Conservation (phyloP, 2,329 filamentous ascomycete species). For the Aspergillus sclerotialis region DNA sequence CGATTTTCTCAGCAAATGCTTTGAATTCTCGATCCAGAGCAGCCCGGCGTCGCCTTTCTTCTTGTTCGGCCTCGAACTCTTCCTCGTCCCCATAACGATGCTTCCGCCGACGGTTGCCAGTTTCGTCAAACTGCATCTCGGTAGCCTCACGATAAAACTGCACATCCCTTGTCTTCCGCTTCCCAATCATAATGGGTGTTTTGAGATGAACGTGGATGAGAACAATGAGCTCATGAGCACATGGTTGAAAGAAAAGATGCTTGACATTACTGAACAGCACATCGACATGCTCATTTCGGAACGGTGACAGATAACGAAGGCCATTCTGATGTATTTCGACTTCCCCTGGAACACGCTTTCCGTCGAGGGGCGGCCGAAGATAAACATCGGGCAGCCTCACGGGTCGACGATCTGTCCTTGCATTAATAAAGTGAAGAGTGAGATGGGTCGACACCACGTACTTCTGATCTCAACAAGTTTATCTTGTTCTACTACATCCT, state of each 20-base stretch:
- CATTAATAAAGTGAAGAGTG: constrained; percentile 32
- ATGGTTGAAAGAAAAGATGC: constrained; percentile 98
- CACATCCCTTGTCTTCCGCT: constrained; percentile 98
- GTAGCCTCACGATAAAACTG: constrained; percentile 98
- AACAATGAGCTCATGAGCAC: constrained; percentile 90
- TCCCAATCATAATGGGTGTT: constrained; percentile 95
- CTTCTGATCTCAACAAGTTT: constrained; percentile 92
- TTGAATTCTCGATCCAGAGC: constrained; percentile 95
- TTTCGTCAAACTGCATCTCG: constrained; percentile 98
- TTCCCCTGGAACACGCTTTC: constrained; percentile 91
- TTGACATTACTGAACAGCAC: constrained; percentile 97
- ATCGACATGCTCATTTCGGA: constrained; percentile 79
- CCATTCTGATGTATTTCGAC: constrained; percentile 98
- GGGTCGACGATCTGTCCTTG: constrained; percentile 71
- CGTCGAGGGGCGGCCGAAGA: constrained; percentile 89
- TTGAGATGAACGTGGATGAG: constrained; percentile 97
- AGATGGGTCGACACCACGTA: constrained; percentile 40
- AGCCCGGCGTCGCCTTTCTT: constrained; percentile 84
- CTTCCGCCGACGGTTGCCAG: constrained; percentile 94
- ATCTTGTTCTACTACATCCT: constrained; percentile 97
- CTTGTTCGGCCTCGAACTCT: constrained; percentile 96
- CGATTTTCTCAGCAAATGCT: constrained; percentile 93
- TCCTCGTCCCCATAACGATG: constrained; percentile 97
- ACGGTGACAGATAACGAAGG: constrained; percentile 83
- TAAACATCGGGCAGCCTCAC: constrained; percentile 89